A percentile compares a stretch with the other conserved stretches of the same genome.
These are phyloP conservation scores for Russula virescens DNA, from an alignment of 768 basidiomycete species.

Conservation along the genomic window DNA sequence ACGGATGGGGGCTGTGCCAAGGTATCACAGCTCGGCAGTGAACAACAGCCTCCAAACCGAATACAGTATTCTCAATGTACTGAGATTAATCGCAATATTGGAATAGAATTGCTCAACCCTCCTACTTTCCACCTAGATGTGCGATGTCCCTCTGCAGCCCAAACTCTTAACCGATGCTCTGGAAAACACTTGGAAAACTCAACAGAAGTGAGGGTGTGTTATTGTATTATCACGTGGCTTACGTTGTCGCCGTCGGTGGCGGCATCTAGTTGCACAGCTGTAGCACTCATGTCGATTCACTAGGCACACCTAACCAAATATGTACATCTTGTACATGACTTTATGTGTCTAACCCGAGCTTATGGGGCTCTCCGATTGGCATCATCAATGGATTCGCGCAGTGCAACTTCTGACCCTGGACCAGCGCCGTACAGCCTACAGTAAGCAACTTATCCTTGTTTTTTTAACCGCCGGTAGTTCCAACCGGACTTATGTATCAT, in stretches of 20 bases:
- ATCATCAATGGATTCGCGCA: neutral
- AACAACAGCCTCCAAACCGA: constrained; percentile 16
- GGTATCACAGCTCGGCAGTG: neutral
- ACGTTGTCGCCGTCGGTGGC: neutral
- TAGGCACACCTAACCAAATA: neutral
- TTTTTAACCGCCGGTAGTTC: constrained; percentile 15
- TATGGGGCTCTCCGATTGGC: neutral
- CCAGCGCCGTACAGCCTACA: constrained; percentile 22
- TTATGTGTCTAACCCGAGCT: neutral
- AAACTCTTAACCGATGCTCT: neutral
- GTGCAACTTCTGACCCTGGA: neutral
- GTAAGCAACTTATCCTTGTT: constrained; percentile 3
- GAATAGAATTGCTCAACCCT: neutral
- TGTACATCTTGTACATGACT: neutral
- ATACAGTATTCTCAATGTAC: constrained; percentile 1
- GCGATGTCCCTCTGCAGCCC: neutral
- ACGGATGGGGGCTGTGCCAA: constrained; percentile 12
- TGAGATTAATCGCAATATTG: neutral
- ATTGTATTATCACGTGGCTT: neutral
- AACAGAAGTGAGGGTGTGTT: neutral
- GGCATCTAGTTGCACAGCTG: neutral
- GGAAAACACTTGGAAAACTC: neutral
- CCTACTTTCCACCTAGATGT: neutral
- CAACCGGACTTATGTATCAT: constrained; percentile 10
- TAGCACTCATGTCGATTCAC: neutral